Evolutionary conservation across 805 yeast genomes (phyloP).

Genomic region (Yarrowia sp.): DNA sequence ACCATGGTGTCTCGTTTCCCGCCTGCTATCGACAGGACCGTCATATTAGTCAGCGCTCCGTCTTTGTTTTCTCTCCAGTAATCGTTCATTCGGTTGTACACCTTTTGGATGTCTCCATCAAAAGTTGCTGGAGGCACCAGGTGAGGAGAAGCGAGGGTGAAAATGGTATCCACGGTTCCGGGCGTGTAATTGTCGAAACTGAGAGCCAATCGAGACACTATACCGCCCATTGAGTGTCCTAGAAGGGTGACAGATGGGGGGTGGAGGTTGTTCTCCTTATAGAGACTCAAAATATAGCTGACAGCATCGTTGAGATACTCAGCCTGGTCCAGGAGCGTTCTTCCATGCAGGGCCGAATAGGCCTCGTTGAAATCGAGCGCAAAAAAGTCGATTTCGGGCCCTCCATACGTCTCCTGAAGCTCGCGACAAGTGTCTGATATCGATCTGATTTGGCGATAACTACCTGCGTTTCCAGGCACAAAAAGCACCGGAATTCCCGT

Average conservation of each 20-base stretch:
- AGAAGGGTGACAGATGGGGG: conserved; percentile 79
- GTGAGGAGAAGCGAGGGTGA: conserved; percentile 92
- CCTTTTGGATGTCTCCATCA: conserved; percentile 81
- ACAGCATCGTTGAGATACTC: conserved; percentile 91
- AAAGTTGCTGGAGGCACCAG: conserved; percentile 90
- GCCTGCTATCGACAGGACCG: conserved; percentile 87
- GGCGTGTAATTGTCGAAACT: conserved; percentile 76
- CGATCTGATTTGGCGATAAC: conserved; percentile 66
- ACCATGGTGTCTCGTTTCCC: conserved; percentile 80
- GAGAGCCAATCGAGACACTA: conserved; percentile 85
- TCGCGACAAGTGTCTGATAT: conserved; percentile 13
- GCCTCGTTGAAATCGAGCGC: conserved; percentile 95
- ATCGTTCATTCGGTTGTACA: conserved; percentile 74
- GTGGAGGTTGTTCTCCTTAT: conserved; percentile 50
- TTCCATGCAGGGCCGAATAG: conserved; percentile 93
- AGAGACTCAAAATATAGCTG: conserved; percentile 72
- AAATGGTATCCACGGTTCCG: conserved; percentile 78
- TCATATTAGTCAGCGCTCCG: conserved; percentile 59
- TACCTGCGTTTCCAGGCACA: conserved; percentile 98
- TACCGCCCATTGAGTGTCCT: conserved; percentile 98
- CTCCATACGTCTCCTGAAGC: conserved; percentile 42
- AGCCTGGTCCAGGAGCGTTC: conserved; percentile 91
- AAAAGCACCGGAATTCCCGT: conserved; percentile 87
- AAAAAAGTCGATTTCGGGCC: conserved; percentile 70
- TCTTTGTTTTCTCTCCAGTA: conserved; percentile 74